These are phyloP conservation scores for Chlorella ohadii DNA, from an alignment of 139 green algal species.

Conservation along the genomic window DNA sequence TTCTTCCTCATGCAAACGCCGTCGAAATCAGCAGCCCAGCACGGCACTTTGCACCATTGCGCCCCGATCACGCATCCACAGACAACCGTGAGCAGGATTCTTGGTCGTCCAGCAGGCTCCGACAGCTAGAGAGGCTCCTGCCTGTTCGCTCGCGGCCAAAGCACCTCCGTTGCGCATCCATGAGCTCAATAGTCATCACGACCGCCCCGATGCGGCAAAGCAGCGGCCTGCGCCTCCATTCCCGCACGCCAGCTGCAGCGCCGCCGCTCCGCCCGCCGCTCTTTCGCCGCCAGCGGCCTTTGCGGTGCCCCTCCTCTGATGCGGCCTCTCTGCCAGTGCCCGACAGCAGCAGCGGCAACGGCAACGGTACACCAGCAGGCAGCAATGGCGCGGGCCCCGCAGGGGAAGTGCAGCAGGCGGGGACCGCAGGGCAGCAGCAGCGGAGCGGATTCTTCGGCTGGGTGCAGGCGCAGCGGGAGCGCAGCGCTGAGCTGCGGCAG, in stretches of 20 bases:
- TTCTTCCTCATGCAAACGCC: no score
- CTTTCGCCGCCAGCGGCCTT: background rate
- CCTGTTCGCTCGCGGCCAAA: no score
- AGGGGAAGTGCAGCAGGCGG: background rate
- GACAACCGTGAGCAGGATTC: no score
- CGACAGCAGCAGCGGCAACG: constrained; percentile 12
- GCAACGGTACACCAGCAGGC: background rate
- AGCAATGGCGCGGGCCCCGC: background rate
- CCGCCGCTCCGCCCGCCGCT: background rate
- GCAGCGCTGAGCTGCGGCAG: constrained; percentile 5
- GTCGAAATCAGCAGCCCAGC: no score
- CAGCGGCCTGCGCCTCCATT: no score
- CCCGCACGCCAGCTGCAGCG: background rate
- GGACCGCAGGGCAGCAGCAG: constrained; percentile 23
- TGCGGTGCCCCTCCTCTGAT: background rate
- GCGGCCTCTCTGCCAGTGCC: constrained; percentile 8
- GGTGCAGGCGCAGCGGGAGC: constrained; percentile 20
- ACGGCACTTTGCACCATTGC: no score
- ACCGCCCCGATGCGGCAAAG: no score
- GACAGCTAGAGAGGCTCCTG: no score
- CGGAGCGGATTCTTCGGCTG: constrained; percentile 20
- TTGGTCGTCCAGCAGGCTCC: no score
- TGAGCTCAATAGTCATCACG: no score
- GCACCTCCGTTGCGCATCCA: no score
- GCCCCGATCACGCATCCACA: no score